Evolutionary conservation across 2,329 filamentous ascomycete genomes (phyloP).

Genomic region (Calonectria pteridis): DNA sequence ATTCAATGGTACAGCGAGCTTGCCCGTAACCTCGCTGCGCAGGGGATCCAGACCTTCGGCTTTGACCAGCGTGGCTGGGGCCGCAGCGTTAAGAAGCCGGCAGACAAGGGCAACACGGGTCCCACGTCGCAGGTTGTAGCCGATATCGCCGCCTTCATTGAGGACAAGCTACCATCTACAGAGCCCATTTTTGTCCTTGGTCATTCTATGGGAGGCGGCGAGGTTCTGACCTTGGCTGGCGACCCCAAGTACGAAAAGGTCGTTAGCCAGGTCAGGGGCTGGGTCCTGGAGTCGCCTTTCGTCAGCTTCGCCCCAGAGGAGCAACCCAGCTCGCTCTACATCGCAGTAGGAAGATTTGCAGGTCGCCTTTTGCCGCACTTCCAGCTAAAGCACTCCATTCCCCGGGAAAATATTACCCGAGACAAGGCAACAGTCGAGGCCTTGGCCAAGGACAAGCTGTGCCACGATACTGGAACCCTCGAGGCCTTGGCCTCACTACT

Average conservation of each 20-base stretch:
- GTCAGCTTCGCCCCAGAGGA: conserved; percentile 77
- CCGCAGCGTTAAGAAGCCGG: conserved; percentile 71
- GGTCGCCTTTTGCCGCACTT: conserved; percentile 74
- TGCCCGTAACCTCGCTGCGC: conserved; percentile 76
- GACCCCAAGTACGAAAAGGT: conserved; percentile 65
- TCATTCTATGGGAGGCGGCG: conserved; percentile 90
- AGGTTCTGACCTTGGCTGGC: conserved; percentile 74
- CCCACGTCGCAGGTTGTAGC: conserved; percentile 78
- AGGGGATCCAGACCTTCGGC: conserved; percentile 80
- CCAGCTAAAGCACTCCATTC: conserved; percentile 76
- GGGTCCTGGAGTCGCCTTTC: conserved; percentile 83
- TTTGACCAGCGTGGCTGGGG: conserved; percentile 96
- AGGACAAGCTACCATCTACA: conserved; percentile 64
- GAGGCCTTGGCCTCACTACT: conserved; percentile 83
- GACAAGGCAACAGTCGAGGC: conserved; percentile 73
- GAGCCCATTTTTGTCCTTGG: conserved; percentile 86
- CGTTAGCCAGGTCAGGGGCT: conserved; percentile 74
- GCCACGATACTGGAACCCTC: conserved; percentile 88
- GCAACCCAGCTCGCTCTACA: conserved; percentile 72
- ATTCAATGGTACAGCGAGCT: conserved; percentile 81
- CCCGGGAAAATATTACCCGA: conserved; percentile 73
- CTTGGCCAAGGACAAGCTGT: conserved; percentile 75
- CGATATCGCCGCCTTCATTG: conserved; percentile 84
- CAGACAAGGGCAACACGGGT: conserved; percentile 79
- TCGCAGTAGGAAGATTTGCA: conserved; percentile 75